Evolutionary conservation across 2,329 filamentous ascomycete species (phyloP).

Genomic region (Lizonia empirigonia): DNA sequence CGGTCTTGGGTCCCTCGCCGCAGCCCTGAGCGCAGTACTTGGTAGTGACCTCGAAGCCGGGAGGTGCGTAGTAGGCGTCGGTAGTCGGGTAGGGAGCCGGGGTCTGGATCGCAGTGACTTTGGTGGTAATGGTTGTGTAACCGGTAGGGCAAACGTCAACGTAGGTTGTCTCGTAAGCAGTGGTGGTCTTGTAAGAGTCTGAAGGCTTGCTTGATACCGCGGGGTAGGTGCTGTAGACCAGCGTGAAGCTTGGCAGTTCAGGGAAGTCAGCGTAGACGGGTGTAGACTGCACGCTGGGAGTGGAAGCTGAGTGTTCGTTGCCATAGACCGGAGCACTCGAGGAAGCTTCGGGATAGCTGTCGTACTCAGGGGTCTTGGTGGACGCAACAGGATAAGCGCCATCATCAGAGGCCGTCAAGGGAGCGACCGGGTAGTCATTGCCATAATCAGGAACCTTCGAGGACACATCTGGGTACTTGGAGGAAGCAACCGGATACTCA

Average conservation of each 20-base stretch:
- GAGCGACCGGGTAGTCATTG: neutral
- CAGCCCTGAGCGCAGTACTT: slow-evolving; percentile 38
- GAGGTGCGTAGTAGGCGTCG: slow-evolving; percentile 20
- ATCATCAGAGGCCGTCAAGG: neutral
- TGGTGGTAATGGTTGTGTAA: slow-evolving; percentile 40
- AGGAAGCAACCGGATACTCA: neutral
- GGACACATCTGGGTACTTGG: neutral
- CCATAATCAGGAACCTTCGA: neutral
- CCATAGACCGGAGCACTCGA: neutral
- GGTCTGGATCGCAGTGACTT: slow-evolving; percentile 14
- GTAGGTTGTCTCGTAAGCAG: slow-evolving; percentile 38
- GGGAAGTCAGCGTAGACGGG: slow-evolving; percentile 17
- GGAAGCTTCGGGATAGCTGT: neutral
- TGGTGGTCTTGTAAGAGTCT: slow-evolving; percentile 17
- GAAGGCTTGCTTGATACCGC: slow-evolving; percentile 15
- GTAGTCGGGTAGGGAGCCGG: slow-evolving; percentile 19
- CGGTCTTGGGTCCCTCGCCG: slow-evolving; percentile 30
- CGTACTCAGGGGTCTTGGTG: slow-evolving; percentile 1
- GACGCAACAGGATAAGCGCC: neutral
- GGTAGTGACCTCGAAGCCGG: slow-evolving; percentile 36
- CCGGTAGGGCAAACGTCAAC: slow-evolving; percentile 44
- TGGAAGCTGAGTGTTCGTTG: neutral
- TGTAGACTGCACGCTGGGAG: slow-evolving; percentile 11
- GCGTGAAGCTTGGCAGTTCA: slow-evolving; percentile 17
- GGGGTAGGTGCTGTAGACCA: slow-evolving; percentile 16